A percentile compares a stretch with the other conserved stretches of the same genome.
Evolutionary conservation across 352 stramenopile genomes (phyloP).

Genomic region (Phytopythium cucurbitacearum): DNA sequence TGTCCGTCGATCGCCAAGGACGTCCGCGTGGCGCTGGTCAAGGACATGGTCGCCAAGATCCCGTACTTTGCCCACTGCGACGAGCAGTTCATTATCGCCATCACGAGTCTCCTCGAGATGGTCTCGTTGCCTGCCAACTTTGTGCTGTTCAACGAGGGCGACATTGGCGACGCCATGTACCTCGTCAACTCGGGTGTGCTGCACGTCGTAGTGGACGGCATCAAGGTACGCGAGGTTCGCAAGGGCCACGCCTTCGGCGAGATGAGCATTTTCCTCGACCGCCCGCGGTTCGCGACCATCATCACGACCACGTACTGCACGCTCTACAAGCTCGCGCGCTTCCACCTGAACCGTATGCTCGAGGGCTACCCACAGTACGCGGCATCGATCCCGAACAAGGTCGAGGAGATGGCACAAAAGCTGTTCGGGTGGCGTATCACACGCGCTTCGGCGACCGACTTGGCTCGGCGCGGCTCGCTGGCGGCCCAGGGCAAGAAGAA

Average conservation of each 20-base stretch:
- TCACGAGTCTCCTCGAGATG: slow-evolving; percentile 62
- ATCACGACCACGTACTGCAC: slow-evolving; percentile 57
- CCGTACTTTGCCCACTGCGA: slow-evolving; percentile 55
- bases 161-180: slow-evolving; percentile 66
- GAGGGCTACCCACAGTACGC: slow-evolving; percentile 52
- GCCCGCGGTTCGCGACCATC: slow-evolving; percentile 47
- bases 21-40: slow-evolving; percentile 56
- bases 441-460: neutral
- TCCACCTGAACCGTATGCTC: slow-evolving; percentile 47
- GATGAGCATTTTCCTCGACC: slow-evolving; percentile 51
- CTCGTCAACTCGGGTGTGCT: slow-evolving; percentile 63
- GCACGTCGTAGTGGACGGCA: slow-evolving; percentile 44
- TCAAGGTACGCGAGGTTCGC: slow-evolving; percentile 57
- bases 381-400: slow-evolving; percentile 28
- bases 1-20: slow-evolving; percentile 67
- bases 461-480: neutral
- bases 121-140: slow-evolving; percentile 52
- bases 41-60: slow-evolving; percentile 50
- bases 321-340: slow-evolving; percentile 53
- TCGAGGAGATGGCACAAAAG: slow-evolving; percentile 35
- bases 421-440: slow-evolving; percentile 26
- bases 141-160: slow-evolving; percentile 39
- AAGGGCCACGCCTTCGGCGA: slow-evolving; percentile 68
- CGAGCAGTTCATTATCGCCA: slow-evolving; percentile 57
- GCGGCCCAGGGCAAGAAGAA: slow-evolving; percentile 28